Conservation (phyloP, 208 protist species). For the Wallacemonas sp. region DNA sequence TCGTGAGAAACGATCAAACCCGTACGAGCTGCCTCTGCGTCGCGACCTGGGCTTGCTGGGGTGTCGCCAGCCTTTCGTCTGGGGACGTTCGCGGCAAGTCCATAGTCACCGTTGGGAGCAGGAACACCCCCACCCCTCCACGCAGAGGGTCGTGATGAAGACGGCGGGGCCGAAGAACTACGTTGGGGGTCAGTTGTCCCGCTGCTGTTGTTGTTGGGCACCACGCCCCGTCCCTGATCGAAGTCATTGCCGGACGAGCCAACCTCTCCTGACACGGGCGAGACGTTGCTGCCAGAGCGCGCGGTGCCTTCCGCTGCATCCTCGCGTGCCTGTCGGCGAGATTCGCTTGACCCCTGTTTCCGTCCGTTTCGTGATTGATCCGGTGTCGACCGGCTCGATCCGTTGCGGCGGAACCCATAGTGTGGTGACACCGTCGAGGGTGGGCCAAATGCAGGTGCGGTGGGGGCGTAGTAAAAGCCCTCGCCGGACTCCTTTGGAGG, state of each 20-base stretch:
- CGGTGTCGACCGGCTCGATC: background rate
- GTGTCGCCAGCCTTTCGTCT: background rate
- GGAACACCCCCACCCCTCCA: background rate
- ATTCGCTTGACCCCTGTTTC: slow-evolving; percentile 2
- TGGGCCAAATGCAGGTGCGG: slow-evolving; percentile 18
- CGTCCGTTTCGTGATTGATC: slow-evolving; percentile 5
- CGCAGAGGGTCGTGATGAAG: background rate
- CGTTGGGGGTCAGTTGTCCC: background rate
- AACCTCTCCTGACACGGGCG: background rate
- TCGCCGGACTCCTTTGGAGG: background rate
- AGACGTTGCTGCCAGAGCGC: background rate
- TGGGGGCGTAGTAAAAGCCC: slow-evolving; percentile 14
- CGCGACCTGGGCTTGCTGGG: background rate
- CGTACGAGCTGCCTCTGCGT: background rate
- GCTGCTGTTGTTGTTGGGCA: background rate
- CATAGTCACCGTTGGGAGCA: background rate
- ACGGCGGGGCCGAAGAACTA: slow-evolving; percentile 4
- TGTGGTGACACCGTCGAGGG: slow-evolving; percentile 36
- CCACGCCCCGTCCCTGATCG: background rate
- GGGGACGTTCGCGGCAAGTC: background rate
- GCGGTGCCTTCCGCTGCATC: background rate
- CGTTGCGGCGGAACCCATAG: slow-evolving; percentile 25
- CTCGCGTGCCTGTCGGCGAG: slow-evolving; percentile 6
- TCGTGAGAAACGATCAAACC: slow-evolving; percentile 11
- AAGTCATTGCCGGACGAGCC: background rate